Evolutionary conservation across 768 basidiomycete species (phyloP).

Genomic region (Boletus pseudo-olivaceus): DNA sequence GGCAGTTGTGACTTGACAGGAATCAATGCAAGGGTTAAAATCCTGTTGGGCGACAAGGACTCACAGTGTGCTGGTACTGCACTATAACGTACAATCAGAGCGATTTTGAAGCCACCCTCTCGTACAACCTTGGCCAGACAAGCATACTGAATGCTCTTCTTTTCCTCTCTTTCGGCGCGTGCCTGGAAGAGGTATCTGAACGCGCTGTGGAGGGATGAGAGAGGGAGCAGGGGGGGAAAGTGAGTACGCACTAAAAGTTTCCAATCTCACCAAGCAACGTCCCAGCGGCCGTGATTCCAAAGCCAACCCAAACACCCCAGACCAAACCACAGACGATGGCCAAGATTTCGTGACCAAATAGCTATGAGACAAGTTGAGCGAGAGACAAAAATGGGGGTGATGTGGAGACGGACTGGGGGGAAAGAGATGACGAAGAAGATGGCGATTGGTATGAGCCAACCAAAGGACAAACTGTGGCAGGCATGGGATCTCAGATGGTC

Average conservation of each 20-base stretch:
- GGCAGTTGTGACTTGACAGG: constrained; percentile 69
- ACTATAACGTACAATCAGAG: constrained; percentile 70
- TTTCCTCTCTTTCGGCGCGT: constrained; percentile 73
- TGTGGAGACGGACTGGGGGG: constrained; percentile 55
- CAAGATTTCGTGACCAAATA: constrained; percentile 92
- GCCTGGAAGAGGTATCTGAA: constrained; percentile 78
- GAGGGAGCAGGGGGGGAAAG: background rate
- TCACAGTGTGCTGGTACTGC: constrained; percentile 86
- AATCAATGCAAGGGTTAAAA: background rate
- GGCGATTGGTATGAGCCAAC: constrained; percentile 78
- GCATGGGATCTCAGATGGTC: background rate
- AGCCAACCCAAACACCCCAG: constrained; percentile 86
- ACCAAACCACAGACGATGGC: constrained; percentile 86
- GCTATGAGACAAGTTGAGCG: constrained; percentile 35
- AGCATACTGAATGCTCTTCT: constrained; percentile 53
- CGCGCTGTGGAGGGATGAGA: constrained; percentile 44
- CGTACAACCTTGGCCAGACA: constrained; percentile 67
- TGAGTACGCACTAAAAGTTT: constrained; percentile 72
- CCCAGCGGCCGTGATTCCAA: constrained; percentile 80
- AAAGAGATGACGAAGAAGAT: constrained; percentile 83
- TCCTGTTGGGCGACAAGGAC: constrained; percentile 22
- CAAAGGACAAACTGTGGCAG: constrained; percentile 44
- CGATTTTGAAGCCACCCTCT: constrained; percentile 86
- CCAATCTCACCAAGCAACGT: constrained; percentile 85
- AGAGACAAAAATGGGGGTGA: background rate